phyloP scores from a whole-genome alignment of 2,329 filamentous ascomycete species.

The Xenosphaeropsis pyriputrescens region DNA sequence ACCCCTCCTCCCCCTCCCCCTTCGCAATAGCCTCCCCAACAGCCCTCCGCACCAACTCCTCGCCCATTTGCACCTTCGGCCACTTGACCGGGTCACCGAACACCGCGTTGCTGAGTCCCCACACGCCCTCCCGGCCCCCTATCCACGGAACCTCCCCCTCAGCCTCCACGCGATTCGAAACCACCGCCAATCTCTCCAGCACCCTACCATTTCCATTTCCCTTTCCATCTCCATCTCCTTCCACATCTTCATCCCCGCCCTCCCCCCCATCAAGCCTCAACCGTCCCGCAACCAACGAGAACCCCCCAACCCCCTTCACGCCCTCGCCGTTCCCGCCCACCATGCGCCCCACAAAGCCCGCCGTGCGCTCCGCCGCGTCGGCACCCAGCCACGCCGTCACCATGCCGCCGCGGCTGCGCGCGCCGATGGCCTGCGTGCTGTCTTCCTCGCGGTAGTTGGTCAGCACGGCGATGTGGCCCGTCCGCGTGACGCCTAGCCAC shows the following conservation, averaged over 20 bases:
- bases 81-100: conserved; percentile 38
- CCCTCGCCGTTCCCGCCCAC: conserved; percentile 29
- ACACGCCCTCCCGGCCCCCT: conserved; percentile 32
- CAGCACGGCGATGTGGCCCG: conserved; percentile 45
- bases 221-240: conserved; percentile 1
- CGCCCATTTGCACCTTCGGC: conserved; percentile 45
- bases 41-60: conserved; percentile 16
- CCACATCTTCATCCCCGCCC: conserved; percentile 6
- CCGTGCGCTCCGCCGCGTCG: conserved; percentile 28
- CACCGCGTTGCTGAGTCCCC: conserved; percentile 48
- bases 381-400: conserved; percentile 46
- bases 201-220: conserved; percentile 3
- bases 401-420: conserved; percentile 46
- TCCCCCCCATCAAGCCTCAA: conserved; percentile 22
- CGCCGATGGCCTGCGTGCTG: conserved; percentile 29
- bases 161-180: conserved; percentile 43
- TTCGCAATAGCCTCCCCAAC: conserved; percentile 26
- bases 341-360: conserved; percentile 34
- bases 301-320: conserved; percentile 48
- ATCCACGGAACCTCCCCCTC: conserved; percentile 42
- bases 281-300: conserved; percentile 51
- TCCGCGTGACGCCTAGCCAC: conserved; percentile 48
- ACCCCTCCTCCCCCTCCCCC: conserved; percentile 25
- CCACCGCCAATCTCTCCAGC: conserved; percentile 38
- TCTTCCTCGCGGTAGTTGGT: conserved; percentile 51